Base-by-base conservation (phyloP, 1,284 basidiomycete species). In the Caloboletus firmus region DNA sequence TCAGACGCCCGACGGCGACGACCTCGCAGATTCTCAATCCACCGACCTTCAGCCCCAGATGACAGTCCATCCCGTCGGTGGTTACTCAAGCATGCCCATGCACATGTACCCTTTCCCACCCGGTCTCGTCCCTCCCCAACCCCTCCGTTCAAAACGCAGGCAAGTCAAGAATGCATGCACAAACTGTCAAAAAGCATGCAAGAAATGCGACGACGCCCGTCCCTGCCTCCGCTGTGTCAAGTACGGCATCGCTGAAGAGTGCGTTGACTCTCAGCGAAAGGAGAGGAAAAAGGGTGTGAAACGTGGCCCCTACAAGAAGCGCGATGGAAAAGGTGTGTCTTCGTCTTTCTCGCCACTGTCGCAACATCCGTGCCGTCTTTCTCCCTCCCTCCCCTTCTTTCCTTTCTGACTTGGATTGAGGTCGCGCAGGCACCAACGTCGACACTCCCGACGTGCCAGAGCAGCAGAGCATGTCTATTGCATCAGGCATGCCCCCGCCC, bases 121-220 rank as follows among this genome's bases (percentile, higher is more conserved):
- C 36, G 76, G 77, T 59, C 72, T 80, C 59, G 71, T 79, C 40
- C 74, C 71, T 57, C 64, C 72, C 49, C 74, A 72, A 64, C 77
- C 79, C 60, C 70, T 80, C 51, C 81, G 84, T 59, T 78, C 85
- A 32, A 93, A 93, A 73, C 87, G 91, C 61, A 80, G 87, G 57
- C 91, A 93, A 68, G 91, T 93, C 76, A 93, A 93, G 82, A 93
- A 92, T 62, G 91, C 91, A 51, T 93, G 91, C 73, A 90, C 89
- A 44, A 89, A 90, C 64, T 93, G 91, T 69, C 91, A 93, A 72
- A 91, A 89, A 71, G 88, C 91, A 1, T 93, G 90, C 79, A 93
- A 93, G 79, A 92, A 92, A 72, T 93, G 91, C 70, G 91, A 93
- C 74, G 89, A 91, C 64, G 89, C 87, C 56, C 79, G 91, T 55